Base-by-base conservation (phyloP, 2,329 filamentous ascomycete species). In the Beauveria brongniartii region DNA sequence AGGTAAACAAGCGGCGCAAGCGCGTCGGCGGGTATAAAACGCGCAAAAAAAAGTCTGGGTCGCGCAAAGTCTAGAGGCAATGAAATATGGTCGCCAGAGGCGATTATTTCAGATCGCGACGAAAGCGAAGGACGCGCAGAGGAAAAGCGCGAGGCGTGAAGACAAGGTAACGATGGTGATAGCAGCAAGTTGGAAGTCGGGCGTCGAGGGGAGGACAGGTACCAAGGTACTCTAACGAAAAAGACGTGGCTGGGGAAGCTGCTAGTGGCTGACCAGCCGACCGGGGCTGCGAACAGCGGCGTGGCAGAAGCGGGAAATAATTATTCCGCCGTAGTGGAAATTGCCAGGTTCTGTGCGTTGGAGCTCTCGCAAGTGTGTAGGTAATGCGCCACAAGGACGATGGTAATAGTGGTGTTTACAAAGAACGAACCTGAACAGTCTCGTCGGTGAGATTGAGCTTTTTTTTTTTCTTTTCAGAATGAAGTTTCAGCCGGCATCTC, bases 221-320 rank as follows among this genome's bases (percentile, higher is more conserved):
- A 69, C 34, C 14, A 14, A n/a, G 12, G 34, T 30, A 37, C 24
- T 55, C 44, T 16, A 72, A 74, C 34, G 44, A 74, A 70, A 75
- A 75, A 69, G 69, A 69, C 69, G 73, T 75, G 73, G 73, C 73
- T 75, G 73, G 73, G 72, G 68, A 61, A 44, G 55, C 40, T 61
- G 54, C 51, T 61, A 56, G 59, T 65, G 62, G 58, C 59, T 61
- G 50, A 63, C 44, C 28, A 16, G 51, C 20, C 41, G 47, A n/a
- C 41, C 14, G 22, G 43, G 37, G 47, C 61, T 30, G 61, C 44
- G 57, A 63, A 56, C 61, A 57, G 56, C 52, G 41, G 30, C 41
- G 50, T 53, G 40, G 41, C 57, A 24, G 56, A 12, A 4, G 10
- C 52, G 61, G 56, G 56, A n/a, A 5, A 56, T 24, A 3, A 1